A percentile compares a stretch with the other conserved stretches of the same genome.
phyloP scores from a whole-genome alignment of 768 basidiomycete species.

The Mycena galericulata region DNA sequence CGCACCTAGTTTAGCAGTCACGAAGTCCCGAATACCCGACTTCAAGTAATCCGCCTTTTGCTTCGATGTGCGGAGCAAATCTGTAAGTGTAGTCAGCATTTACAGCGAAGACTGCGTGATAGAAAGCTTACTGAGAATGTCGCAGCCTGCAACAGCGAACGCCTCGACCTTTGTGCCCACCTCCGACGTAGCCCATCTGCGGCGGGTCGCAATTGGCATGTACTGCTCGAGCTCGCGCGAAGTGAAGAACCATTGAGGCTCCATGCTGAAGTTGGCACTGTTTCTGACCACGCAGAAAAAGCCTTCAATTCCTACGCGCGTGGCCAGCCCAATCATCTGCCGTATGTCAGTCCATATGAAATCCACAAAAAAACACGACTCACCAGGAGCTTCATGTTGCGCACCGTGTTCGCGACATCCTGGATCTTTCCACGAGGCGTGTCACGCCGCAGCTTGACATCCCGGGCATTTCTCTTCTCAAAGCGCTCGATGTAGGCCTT shows the following conservation, averaged over 20 bases:
- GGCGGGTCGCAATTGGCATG: slow-evolving; percentile 28
- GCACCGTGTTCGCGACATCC: slow-evolving; percentile 14
- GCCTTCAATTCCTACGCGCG: slow-evolving; percentile 34
- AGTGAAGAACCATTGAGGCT: slow-evolving; percentile 38
- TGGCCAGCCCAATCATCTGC: slow-evolving; percentile 26
- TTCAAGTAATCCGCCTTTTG: slow-evolving; percentile 1
- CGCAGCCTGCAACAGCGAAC: slow-evolving; percentile 25
- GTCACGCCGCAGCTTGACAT: neutral
- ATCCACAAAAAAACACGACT: neutral
- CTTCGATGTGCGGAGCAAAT: neutral
- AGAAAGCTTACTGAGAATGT: slow-evolving; percentile 21
- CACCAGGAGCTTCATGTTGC: slow-evolving; percentile 13
- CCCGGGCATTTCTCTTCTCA: neutral
- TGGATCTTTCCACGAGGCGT: slow-evolving; percentile 16
- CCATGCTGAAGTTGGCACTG: slow-evolving; percentile 26
- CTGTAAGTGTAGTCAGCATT: neutral
- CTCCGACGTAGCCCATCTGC: slow-evolving; percentile 10
- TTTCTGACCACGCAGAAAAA: slow-evolving; percentile 40
- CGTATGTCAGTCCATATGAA: neutral
- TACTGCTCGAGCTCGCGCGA: slow-evolving; percentile 23
- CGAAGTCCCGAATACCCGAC: neutral
- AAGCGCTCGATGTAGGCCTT: slow-evolving; percentile 8
- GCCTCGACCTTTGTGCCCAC: slow-evolving; percentile 26
- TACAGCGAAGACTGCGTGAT: neutral
- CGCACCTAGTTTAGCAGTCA: neutral